These are phyloP conservation scores for Talaromyces funiculosus DNA, from an alignment of 2,329 filamentous ascomycete species.

Conservation along the genomic window DNA sequence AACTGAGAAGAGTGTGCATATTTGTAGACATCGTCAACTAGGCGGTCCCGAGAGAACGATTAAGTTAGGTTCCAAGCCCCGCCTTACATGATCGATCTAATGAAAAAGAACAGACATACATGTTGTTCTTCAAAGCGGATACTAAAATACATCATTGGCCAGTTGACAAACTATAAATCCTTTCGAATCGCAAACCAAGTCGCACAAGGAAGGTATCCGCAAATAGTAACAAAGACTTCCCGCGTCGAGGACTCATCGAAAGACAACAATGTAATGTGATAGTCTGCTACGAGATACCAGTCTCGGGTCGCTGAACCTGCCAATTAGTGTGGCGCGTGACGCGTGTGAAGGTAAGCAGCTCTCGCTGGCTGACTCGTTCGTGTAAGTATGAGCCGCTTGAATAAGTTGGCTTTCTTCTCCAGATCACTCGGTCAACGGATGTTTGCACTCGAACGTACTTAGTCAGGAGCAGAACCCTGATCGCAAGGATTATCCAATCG, in stretches of 20 bases:
- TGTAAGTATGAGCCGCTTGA: background rate
- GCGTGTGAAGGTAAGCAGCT: slow-evolving; percentile 2
- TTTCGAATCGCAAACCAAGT: background rate
- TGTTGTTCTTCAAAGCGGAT: background rate
- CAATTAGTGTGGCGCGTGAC: background rate
- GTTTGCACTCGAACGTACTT: background rate
- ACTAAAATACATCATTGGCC: background rate
- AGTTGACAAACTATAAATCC: background rate
- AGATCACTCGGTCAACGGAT: background rate
- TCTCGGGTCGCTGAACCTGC: background rate
- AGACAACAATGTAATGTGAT: background rate
- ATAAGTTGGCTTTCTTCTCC: background rate
- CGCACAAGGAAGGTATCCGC: background rate
- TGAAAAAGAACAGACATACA: background rate
- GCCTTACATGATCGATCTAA: background rate
- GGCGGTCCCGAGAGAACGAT: background rate
- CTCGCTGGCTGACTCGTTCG: no score
- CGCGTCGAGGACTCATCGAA: background rate
- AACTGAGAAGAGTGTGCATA: no score
- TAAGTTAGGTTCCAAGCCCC: background rate
- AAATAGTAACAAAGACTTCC: background rate
- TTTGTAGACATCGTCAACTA: background rate
- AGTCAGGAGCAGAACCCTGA: background rate
- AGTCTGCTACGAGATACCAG: background rate
- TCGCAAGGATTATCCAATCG: background rate